Base-by-base conservation (phyloP, 1,139 yeast species). In the Yamadazyma sp. region DNA sequence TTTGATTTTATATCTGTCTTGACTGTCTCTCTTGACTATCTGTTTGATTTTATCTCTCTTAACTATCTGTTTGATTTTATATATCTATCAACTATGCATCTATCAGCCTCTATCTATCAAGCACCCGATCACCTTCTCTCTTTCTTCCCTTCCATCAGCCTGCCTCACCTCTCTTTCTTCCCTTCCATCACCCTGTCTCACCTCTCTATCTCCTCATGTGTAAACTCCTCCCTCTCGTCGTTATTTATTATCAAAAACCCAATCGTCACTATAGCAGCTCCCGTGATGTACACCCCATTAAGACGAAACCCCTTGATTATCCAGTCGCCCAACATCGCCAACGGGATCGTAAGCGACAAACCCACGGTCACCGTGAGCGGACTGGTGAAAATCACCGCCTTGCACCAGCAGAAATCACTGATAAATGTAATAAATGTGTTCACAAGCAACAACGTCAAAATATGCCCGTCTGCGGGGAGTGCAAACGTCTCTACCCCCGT, bases 301-400 rank as follows among this genome's bases (percentile, higher is more conserved):
- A 86, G 73, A 27, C 66, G 58, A 48, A 85, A 80, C 25, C 78
- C 78, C 54, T 86, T 84, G 47, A 89, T 66, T 3, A 87, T 43
- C 66, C 89, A 75, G 55, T 92, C 98, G 20, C 97, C 96, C 15
- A 88, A 61, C 87, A 92, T 86, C 0, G 97, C 96, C 42, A 92
- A 73, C 0, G 98, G 98, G 21, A 92, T 92, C 0, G 97, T 89
- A 49, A 92, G 79, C 20, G 96, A 84, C 31, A 92, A 70, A 0
- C 98, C 98, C 7, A 92, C 95, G 0, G 98, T 92, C 2, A 90
- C 97, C 0, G 96, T 90, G 45, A 92, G 70, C 0, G 98, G 98
- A 35, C 94, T 83, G 1, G 98, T 92, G 56, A 92, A 67, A 25
- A 92, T 71, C 74, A 90, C 94, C 0, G 97, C 96, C 49, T 88